Percentiles rank a stretch among this genome's conserved stretches.
phyloP scores from a whole-genome alignment of 192 early-diverging fungal species.

The Coemansia sp. region DNA sequence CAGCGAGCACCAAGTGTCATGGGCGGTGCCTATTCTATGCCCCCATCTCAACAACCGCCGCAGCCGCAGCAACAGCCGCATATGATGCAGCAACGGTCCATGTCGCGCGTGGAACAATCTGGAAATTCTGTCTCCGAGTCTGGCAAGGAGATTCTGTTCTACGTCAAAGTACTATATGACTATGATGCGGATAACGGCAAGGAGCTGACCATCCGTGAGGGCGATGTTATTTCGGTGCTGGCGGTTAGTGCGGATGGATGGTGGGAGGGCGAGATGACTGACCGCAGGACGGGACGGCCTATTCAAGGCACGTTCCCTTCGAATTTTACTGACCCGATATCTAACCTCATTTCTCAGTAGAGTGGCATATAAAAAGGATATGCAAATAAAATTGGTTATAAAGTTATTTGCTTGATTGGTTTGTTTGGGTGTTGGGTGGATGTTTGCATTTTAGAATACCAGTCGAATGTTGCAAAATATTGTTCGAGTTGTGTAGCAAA shows the following conservation, averaged over 20 bases:
- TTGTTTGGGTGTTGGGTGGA: too few relatives aligned
- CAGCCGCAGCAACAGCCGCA: slow-evolving; percentile 14
- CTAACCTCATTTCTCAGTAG: slow-evolving; percentile 19
- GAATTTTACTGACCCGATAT: slow-evolving; percentile 52
- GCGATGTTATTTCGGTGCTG: slow-evolving; percentile 52
- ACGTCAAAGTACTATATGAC: slow-evolving; percentile 57
- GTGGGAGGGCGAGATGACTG: slow-evolving; percentile 56
- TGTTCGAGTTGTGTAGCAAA: too few relatives aligned
- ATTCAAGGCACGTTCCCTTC: slow-evolving; percentile 54
- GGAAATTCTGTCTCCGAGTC: slow-evolving; percentile 15
- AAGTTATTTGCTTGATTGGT: too few relatives aligned
- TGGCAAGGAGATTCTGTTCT: slow-evolving; percentile 50
- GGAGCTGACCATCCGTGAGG: slow-evolving; percentile 49
- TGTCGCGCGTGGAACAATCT: slow-evolving; percentile 8
- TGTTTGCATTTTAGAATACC: too few relatives aligned
- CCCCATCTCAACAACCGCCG: slow-evolving; percentile 1
- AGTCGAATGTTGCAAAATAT: too few relatives aligned
- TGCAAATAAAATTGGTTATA: too few relatives aligned
- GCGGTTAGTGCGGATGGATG: slow-evolving; percentile 52
- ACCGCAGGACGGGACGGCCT: slow-evolving; percentile 30
- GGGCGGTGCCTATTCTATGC: slow-evolving; percentile 11
- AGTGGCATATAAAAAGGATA: background rate
- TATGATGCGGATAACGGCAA: slow-evolving; percentile 50
- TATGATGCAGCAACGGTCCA: slow-evolving; percentile 12
- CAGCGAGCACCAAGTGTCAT: slow-evolving; percentile 44